Percentiles rank a stretch among this genome's conserved stretches.
These are phyloP conservation scores for Lyophyllum semitale DNA, from an alignment of 768 basidiomycete genomes.

Conservation along the genomic window DNA sequence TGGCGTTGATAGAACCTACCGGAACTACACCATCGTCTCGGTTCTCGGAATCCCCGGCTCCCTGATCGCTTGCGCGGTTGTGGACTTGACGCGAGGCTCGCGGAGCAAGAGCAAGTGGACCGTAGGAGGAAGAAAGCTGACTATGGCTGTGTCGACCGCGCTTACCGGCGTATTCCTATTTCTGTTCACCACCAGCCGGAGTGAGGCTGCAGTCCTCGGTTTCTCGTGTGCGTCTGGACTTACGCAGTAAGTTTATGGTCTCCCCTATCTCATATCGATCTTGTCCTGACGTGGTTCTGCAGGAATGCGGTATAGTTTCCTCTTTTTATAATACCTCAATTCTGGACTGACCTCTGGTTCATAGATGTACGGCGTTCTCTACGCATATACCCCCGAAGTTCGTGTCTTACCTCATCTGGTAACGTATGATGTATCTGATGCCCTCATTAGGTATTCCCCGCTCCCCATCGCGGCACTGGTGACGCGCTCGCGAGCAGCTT, in stretches of 20 bases:
- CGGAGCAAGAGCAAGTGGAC: slow-evolving; percentile 28
- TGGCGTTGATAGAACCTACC: slow-evolving; percentile 35
- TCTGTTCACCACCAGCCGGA: slow-evolving; percentile 51
- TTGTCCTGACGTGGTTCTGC: neutral
- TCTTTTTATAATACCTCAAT: neutral
- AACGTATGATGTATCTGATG: neutral
- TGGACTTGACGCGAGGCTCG: slow-evolving; percentile 40
- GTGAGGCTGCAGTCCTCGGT: slow-evolving; percentile 39
- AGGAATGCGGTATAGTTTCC: slow-evolving; percentile 35
- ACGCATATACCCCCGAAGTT: slow-evolving; percentile 59
- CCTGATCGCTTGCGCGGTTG: slow-evolving; percentile 43
- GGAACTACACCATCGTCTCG: slow-evolving; percentile 52
- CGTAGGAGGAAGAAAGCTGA: slow-evolving; percentile 47
- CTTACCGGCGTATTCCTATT: slow-evolving; percentile 51
- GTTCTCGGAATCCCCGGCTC: slow-evolving; percentile 49
- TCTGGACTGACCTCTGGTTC: neutral
- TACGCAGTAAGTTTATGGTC: slow-evolving; percentile 38
- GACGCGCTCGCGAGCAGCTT: slow-evolving; percentile 50
- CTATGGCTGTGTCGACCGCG: slow-evolving; percentile 45
- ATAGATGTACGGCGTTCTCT: slow-evolving; percentile 53
- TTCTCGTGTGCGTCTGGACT: slow-evolving; percentile 46
- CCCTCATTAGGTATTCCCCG: slow-evolving; percentile 44
- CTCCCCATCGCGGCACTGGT: slow-evolving; percentile 56
- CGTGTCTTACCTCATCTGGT: neutral
- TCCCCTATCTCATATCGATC: neutral